Evolutionary conservation across 805 yeast genomes (phyloP).

Genomic region (Lachancea waltii): DNA sequence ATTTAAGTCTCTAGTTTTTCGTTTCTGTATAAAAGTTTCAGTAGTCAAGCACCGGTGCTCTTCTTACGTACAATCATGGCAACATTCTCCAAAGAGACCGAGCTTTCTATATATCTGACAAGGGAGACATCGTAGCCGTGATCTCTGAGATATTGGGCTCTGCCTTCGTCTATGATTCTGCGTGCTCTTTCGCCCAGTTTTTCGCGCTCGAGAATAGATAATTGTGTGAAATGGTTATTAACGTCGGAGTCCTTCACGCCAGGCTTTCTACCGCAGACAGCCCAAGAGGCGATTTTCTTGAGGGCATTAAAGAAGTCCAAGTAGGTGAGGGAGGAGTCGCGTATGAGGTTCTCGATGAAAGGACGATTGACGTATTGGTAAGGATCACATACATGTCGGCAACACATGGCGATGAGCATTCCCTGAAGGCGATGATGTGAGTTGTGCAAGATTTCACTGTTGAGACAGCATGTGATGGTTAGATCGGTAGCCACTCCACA

Average conservation of each 20-base stretch:
- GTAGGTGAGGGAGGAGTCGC: constrained; percentile 32
- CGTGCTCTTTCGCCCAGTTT: constrained; percentile 62
- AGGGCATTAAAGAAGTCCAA: constrained; percentile 40
- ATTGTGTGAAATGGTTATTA: constrained; percentile 41
- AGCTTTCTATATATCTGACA: constrained; percentile 50
- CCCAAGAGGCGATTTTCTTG: constrained; percentile 77
- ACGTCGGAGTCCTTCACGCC: constrained; percentile 35
- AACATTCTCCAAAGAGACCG: constrained; percentile 65
- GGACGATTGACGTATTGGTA: constrained; percentile 32
- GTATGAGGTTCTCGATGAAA: constrained; percentile 36
- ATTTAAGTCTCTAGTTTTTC: too few species aligned
- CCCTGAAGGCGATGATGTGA: constrained; percentile 38
- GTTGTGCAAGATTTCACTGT: constrained; percentile 24
- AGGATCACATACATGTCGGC: constrained; percentile 79
- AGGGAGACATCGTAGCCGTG: constrained; percentile 44
- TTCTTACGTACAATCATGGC: constrained; percentile 37
- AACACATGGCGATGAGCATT: constrained; percentile 82
- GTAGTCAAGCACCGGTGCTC: neutral
- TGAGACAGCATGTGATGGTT: constrained; percentile 58
- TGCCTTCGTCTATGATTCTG: constrained; percentile 65
- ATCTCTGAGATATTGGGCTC: constrained; percentile 35
- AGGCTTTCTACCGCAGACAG: constrained; percentile 61
- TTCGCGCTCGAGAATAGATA: constrained; percentile 46
- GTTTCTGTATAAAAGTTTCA: too few species aligned
- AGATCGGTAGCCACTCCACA: constrained; percentile 94